Base-by-base conservation (phyloP, 768 basidiomycete species). In the Aureoboletus auriporus region DNA sequence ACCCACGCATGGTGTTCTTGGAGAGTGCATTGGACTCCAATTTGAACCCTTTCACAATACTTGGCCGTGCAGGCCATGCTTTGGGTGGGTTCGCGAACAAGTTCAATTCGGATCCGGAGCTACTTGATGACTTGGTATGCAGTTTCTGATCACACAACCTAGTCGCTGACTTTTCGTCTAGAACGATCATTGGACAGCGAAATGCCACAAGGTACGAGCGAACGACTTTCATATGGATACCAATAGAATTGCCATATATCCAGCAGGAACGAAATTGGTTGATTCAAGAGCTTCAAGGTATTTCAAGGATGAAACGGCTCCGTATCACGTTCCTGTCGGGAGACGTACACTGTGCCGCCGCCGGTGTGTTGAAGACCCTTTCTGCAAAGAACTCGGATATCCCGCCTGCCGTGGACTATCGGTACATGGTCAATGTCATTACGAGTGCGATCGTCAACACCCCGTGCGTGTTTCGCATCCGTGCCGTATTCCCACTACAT, bases 401-500 rank as follows among this genome's bases (percentile, higher is more conserved):
- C 6, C 63, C 71, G 4, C 82, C 89, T 1, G 61, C 66, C 2
- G 54, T 66, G 23, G 96, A 97, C 65, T 71, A 82, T 61, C 80
- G 92, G 39, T 96, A 90, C 66, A 97, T 98, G 93, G 63, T 94
- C 40, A 94, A 95, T 56, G 71, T 93, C 30, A 78, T 91, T 8
- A 82, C 89, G 5, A 92, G 90, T 59, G 95, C 95, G 12, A 98
- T 99, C 54, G 95, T 99, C 41, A 95, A 96, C 62, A 96, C 95
- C 6, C 93, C 95, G 86, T 86, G 61, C 62, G 87, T 73, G 23
- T 11, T n/a, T 13, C 9, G 8, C 51, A 6, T 31, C 16, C 16
- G 14, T 33, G 27, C 12, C 12, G 13, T 11, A 3, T 23, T 26
- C 6, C 2, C n/a, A n/a, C n/a, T 42, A 38, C 16, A 33, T 47